phyloP scores from a whole-genome alignment of 106 monocot genomes.

The Apostasia shenzhenica region DNA sequence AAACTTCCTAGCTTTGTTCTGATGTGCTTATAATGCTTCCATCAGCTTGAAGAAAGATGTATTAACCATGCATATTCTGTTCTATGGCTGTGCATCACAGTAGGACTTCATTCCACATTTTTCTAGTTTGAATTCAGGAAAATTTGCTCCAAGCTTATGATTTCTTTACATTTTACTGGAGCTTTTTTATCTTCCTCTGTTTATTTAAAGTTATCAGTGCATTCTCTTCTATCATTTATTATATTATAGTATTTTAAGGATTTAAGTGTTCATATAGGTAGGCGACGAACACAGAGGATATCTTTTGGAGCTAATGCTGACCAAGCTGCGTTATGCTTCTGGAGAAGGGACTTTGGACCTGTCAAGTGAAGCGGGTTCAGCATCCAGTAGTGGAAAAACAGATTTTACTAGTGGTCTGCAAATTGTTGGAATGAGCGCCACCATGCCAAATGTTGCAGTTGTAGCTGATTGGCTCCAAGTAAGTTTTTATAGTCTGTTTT shows the following conservation, averaged over 20 bases:
- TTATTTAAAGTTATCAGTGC: no score
- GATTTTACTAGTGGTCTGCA: conserved; percentile 69
- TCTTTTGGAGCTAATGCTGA: conserved; percentile 89
- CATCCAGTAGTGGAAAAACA: conserved; percentile 61
- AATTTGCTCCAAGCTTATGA: no score
- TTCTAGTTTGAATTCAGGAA: no score
- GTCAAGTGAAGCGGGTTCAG: conserved; percentile 55
- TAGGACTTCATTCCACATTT: no score
- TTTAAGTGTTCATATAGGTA: conserved; percentile 32
- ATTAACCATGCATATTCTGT: no score
- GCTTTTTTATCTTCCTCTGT: no score
- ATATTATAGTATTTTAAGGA: neutral
- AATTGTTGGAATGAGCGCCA: conserved; percentile 97
- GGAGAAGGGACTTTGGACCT: conserved; percentile 70
- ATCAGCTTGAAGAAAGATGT: no score
- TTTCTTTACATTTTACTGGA: no score
- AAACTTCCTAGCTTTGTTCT: no score
- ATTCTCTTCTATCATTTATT: neutral
- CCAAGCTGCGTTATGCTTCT: conserved; percentile 94
- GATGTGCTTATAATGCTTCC: no score
- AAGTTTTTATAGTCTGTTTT: conserved; percentile 12
- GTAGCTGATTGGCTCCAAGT: conserved; percentile 99
- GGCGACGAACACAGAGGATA: conserved; percentile 91
- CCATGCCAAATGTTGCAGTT: conserved; percentile 93
- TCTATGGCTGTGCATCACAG: no score